phyloP scores from a whole-genome alignment of 306 rosid species.

The Gastrolobium villosum region DNA sequence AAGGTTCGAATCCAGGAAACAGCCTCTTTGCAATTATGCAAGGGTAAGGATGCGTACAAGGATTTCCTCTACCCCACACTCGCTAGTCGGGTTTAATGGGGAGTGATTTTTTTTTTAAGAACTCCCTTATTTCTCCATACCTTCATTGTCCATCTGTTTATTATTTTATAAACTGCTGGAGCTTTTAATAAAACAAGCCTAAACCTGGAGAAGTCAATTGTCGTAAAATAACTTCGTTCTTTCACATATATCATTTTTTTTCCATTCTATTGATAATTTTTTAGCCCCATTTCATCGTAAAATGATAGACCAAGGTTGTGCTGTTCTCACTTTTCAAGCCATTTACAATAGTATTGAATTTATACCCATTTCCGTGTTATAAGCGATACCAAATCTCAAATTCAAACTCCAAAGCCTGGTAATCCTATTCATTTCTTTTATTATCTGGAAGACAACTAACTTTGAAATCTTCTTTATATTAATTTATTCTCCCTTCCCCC shows the following conservation, averaged over 20 bases:
- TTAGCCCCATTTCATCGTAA: neutral
- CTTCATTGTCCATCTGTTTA: slow-evolving; percentile 8
- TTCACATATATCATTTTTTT: neutral
- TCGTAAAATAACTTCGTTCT: slow-evolving; percentile 11
- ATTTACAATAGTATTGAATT: slow-evolving; percentile 1
- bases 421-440: neutral
- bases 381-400: slow-evolving; percentile 20
- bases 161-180: slow-evolving; percentile 8
- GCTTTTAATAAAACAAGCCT: neutral
- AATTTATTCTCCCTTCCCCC: neutral
- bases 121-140: neutral
- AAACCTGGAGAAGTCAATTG: slow-evolving; percentile 20
- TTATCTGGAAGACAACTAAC: neutral
- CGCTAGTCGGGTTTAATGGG: no score
- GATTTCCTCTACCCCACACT: no score
- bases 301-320: neutral
- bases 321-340: slow-evolving; percentile 3
- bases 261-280: slow-evolving; percentile 10
- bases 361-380: neutral
- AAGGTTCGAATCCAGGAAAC: no score
- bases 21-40: no score
- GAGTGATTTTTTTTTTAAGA: no score
- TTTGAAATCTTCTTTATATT: neutral
- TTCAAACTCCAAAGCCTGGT: neutral
- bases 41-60: no score